These are phyloP conservation scores for Hyphopichia khmerensis DNA, from an alignment of 1,139 yeast genomes.

Conservation along the genomic window DNA sequence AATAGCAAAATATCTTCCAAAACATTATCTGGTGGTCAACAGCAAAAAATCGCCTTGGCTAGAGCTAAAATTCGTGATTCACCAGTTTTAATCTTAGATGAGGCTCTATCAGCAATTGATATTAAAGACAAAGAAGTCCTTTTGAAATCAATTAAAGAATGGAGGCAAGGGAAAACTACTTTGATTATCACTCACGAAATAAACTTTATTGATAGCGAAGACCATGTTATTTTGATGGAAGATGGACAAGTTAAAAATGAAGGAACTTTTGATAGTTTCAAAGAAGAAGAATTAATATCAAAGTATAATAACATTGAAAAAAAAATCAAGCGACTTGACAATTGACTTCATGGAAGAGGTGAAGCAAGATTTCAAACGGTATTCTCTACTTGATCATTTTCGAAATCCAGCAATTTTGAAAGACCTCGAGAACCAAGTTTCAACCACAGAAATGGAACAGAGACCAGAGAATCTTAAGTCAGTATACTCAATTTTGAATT, in stretches of 20 bases:
- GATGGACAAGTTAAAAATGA: slow-evolving; percentile 51
- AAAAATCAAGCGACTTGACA: not conserved
- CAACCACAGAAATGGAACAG: slow-evolving; percentile 6
- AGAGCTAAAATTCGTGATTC: slow-evolving; percentile 74
- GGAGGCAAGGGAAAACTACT: slow-evolving; percentile 74
- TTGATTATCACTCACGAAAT: slow-evolving; percentile 79
- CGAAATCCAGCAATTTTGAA: slow-evolving; percentile 24
- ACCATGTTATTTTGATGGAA: slow-evolving; percentile 56
- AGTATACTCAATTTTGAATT: slow-evolving; percentile 31
- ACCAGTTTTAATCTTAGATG: slow-evolving; percentile 79
- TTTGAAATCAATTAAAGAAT: slow-evolving; percentile 48
- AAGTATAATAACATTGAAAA: not conserved
- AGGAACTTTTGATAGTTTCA: slow-evolving; percentile 6
- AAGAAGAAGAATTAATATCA: not conserved
- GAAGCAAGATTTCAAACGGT: not conserved
- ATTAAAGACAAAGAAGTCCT: slow-evolving; percentile 41
- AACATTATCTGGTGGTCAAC: slow-evolving; percentile 89
- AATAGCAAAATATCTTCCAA: slow-evolving; percentile 50
- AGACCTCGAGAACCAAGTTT: slow-evolving; percentile 18
- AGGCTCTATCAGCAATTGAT: slow-evolving; percentile 82
- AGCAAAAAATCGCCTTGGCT: slow-evolving; percentile 78
- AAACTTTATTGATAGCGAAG: slow-evolving; percentile 51
- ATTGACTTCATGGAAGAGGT: not conserved
- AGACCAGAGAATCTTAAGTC: slow-evolving; percentile 18
- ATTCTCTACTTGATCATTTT: not conserved